Evolutionary conservation across 1,284 basidiomycete species (phyloP).

Genomic region (Tilletia setariae): DNA sequence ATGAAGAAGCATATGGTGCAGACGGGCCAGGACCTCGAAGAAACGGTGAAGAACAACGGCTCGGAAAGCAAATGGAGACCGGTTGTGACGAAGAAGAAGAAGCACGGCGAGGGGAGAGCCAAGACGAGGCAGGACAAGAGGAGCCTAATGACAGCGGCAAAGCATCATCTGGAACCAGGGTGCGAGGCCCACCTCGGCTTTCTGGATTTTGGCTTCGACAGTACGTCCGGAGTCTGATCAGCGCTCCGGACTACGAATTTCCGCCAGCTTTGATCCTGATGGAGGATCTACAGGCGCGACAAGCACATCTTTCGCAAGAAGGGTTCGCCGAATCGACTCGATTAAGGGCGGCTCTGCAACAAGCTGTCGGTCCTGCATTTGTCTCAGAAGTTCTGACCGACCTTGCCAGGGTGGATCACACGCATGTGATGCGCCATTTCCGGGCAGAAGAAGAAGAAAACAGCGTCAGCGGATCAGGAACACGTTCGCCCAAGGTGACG

Average conservation of each 20-base stretch:
- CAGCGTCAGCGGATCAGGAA: neutral
- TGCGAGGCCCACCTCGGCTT: neutral
- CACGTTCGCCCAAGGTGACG: neutral
- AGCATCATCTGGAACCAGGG: no score
- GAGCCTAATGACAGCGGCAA: no score
- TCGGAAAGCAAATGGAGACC: neutral
- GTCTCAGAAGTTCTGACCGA: neutral
- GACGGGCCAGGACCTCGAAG: neutral
- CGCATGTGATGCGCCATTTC: neutral
- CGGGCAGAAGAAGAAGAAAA: neutral
- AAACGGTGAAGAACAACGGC: neutral
- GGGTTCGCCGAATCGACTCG: neutral
- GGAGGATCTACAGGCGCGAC: neutral
- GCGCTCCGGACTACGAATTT: neutral
- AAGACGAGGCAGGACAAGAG: neutral
- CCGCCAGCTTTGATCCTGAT: neutral
- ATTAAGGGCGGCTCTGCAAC: no score
- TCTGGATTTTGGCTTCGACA: neutral
- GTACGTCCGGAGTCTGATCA: neutral
- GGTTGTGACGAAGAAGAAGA: neutral
- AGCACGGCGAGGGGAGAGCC: neutral
- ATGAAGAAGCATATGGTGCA: no score
- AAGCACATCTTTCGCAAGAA: neutral
- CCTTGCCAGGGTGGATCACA: neutral
- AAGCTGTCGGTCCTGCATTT: neutral